Base-by-base conservation (phyloP, 768 basidiomycete genomes). In the Suillus cothurnatus region DNA sequence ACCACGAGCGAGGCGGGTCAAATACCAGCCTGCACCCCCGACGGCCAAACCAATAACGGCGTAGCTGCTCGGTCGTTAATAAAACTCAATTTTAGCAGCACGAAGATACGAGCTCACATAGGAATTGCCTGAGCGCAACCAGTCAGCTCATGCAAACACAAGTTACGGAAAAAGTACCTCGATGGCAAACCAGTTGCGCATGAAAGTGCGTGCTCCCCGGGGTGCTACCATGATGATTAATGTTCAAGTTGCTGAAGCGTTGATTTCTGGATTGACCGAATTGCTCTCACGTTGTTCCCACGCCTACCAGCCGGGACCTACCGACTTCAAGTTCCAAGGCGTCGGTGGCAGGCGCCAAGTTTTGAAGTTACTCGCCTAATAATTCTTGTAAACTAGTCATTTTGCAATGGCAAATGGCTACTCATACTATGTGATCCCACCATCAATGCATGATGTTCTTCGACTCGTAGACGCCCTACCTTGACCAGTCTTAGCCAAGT, bases 11-110 rank as follows among this genome's bases (percentile, higher is more conserved):
- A 93, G 83, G 61, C 89, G 88, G 69, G 77, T 79, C 52, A 89
- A 69, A 76, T 93, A 93, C 88, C 86, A 90, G 53, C 74, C 69
- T 62, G 90, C 91, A 69, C 91, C 91, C 62, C 75, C 78, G 50
- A 81, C 76, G 28, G 82, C 81, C 43, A 81, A 55, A 53, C 85
- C 86, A 43, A 87, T 79, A 71, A 88, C 78, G 66, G 74, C 78
- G 64, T 83, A 84, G 61, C 83, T 87, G 57, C 2, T 36, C 41
- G 9, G 65, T 47, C 53, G n/a, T 74, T 26, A 76, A 67, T 66
- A 60, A 57, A 23, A 31, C 39, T 50, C 53, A 57, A 63, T 55
- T 45, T 4, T 34, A 43, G 52, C 63, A 32, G 59, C 65, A 61
- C 59, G 52, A 47, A 55, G 67, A 61, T 63, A 63, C 5, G 17